phyloP scores from a whole-genome alignment of 2,329 filamentous ascomycete genomes.

The Penicillium verrucosum region DNA sequence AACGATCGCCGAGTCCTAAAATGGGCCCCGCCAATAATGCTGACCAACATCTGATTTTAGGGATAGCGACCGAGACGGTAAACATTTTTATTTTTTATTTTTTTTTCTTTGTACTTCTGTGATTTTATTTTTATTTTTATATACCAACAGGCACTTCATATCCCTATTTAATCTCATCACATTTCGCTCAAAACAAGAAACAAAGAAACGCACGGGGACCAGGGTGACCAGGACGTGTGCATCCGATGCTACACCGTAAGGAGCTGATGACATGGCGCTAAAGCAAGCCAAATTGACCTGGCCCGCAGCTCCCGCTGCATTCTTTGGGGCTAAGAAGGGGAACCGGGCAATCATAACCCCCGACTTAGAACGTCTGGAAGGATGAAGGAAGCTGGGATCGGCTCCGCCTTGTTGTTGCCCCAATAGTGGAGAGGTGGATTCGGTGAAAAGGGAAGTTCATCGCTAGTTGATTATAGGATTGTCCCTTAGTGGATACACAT shows the following conservation, averaged over 20 bases:
- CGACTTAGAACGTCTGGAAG: constrained; percentile 25
- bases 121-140: background rate
- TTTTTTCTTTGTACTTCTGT: background rate
- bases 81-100: background rate
- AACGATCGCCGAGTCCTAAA: constrained; percentile 10
- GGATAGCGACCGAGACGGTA: background rate
- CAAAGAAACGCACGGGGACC: constrained; percentile 5
- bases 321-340: constrained; percentile 13
- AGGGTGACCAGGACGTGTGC: constrained; percentile 2
- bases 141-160: background rate
- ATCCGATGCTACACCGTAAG: constrained; percentile 22
- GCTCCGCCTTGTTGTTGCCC: constrained; percentile 9
- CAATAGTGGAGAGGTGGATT: constrained; percentile 5
- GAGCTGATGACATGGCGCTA: constrained; percentile 26
- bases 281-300: constrained; percentile 22
- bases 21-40: background rate
- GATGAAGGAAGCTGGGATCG: constrained; percentile 23
- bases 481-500: background rate
- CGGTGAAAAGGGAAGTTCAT: background rate
- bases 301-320: constrained; percentile 21
- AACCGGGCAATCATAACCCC: constrained; percentile 15
- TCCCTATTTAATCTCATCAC: background rate
- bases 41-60: background rate
- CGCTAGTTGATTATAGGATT: background rate
- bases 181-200: background rate